A percentile compares a stretch with the other conserved stretches of the same genome.
These are phyloP conservation scores for Trichophyton benhamiae DNA, from an alignment of 2,329 filamentous ascomycete species.

Conservation along the genomic window DNA sequence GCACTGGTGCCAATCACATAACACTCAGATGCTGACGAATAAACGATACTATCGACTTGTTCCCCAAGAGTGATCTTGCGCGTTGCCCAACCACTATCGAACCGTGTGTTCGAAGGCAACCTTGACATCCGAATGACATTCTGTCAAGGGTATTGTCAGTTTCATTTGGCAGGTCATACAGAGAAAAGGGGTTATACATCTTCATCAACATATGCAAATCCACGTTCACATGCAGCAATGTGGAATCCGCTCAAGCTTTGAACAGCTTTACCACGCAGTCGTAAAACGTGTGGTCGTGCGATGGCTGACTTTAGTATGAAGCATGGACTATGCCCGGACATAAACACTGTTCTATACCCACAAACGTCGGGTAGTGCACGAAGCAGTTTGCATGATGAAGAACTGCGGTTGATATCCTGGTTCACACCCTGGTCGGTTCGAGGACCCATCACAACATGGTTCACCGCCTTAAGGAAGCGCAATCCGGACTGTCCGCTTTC, in stretches of 20 bases:
- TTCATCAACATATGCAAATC: constrained; percentile 70
- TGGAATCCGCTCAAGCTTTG: constrained; percentile 64
- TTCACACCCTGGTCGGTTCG: neutral
- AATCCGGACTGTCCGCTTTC: constrained; percentile 32
- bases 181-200: constrained; percentile 24
- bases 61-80: constrained; percentile 57
- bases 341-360: constrained; percentile 69
- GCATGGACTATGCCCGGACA: constrained; percentile 65
- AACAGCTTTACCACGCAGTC: constrained; percentile 55
- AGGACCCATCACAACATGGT: constrained; percentile 36
- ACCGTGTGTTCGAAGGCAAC: constrained; percentile 54
- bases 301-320: constrained; percentile 76
- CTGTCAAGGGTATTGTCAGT: constrained; percentile 20
- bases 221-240: constrained; percentile 61
- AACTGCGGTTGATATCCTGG: neutral
- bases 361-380: constrained; percentile 42
- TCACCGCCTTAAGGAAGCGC: constrained; percentile 63
- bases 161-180: neutral
- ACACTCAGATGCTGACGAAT: constrained; percentile 60
- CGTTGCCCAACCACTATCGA: constrained; percentile 65
- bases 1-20: constrained; percentile 66
- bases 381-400: constrained; percentile 33
- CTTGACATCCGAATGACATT: constrained; percentile 63
- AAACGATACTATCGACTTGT: constrained; percentile 61
- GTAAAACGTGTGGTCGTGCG: constrained; percentile 61